Evolutionary conservation across 805 yeast genomes (phyloP).

Genomic region (Zygosaccharomyces pseudorouxii): DNA sequence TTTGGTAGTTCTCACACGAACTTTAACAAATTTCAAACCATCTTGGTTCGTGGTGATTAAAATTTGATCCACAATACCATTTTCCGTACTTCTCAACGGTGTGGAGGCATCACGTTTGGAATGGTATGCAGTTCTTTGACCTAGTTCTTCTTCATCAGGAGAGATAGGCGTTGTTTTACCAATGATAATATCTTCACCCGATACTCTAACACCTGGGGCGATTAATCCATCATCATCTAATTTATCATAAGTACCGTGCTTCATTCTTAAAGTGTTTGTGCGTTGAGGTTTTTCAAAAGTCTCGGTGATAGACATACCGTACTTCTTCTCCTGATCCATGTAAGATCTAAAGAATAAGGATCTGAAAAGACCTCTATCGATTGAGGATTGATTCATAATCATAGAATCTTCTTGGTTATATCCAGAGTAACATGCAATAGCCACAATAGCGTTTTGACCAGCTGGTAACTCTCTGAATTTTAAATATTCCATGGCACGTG

Average conservation of each 20-base stretch:
- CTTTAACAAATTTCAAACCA: constrained; percentile 95
- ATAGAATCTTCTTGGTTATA: constrained; percentile 99
- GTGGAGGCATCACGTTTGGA: constrained; percentile 99
- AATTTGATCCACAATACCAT: constrained; percentile 98
- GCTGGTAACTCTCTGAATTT: constrained; percentile 98
- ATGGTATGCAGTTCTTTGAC: constrained; percentile 97
- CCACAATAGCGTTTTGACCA: constrained; percentile 98
- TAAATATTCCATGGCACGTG: constrained; percentile 95
- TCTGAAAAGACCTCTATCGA: constrained; percentile 94
- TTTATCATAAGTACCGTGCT: constrained; percentile 97
- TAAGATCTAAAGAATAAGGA: constrained; percentile 94
- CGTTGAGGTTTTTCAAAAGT: constrained; percentile 97
- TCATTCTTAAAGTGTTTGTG: constrained; percentile 88
- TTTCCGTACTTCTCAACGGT: constrained; percentile 92
- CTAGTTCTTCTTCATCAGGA: constrained; percentile 97
- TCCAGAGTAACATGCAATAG: constrained; percentile 96
- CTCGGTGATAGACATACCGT: constrained; percentile 97
- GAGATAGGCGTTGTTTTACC: constrained; percentile 99
- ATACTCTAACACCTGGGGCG: constrained; percentile 97
- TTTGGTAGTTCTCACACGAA: constrained; percentile 97
- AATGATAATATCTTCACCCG: constrained; percentile 97
- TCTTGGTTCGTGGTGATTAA: constrained; percentile 95
- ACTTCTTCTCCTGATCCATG: constrained; percentile 97
- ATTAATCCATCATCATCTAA: constrained; percentile 97
- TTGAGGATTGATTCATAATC: constrained; percentile 98